A percentile compares a stretch with the other conserved stretches of the same genome.
These are phyloP conservation scores for Pythium sp. DNA, from an alignment of 352 stramenopile genomes.

Conservation along the genomic window DNA sequence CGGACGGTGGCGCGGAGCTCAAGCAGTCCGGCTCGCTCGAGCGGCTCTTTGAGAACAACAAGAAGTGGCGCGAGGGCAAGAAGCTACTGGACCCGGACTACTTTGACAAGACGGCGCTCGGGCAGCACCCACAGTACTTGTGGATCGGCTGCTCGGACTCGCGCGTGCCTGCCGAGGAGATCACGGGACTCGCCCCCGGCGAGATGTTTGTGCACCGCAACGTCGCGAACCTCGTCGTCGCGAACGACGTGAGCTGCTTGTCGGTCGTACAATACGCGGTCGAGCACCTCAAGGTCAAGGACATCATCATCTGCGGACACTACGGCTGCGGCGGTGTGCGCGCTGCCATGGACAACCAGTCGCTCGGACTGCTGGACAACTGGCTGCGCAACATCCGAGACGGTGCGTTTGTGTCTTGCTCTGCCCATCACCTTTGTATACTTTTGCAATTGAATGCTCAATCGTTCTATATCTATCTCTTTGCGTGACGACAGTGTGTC, in stretches of 20 bases:
- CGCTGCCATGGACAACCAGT: conserved; percentile 45
- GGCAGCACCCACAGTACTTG: conserved; percentile 87
- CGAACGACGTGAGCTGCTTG: conserved; percentile 68
- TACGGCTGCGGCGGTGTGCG: conserved; percentile 87
- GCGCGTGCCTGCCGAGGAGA: conserved; percentile 84
- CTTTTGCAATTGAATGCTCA: background rate
- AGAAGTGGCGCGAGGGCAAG: conserved; percentile 75
- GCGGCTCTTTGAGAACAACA: conserved; percentile 42
- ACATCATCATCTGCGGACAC: conserved; percentile 89
- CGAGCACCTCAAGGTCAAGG: conserved; percentile 73
- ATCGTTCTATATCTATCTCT: background rate
- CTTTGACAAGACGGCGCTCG: conserved; percentile 70
- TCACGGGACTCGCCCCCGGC: conserved; percentile 78
- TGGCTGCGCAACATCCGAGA: conserved; percentile 75
- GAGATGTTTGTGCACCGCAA: conserved; percentile 92
- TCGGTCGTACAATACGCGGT: conserved; percentile 77
- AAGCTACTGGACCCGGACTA: conserved; percentile 67
- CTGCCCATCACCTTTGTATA: background rate
- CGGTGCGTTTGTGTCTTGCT: conserved; percentile 7
- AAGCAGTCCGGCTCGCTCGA: conserved; percentile 3
- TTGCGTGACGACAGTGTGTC: conserved; percentile 52
- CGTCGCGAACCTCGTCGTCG: conserved; percentile 76
- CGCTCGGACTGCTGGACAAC: conserved; percentile 52
- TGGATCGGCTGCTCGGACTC: conserved; percentile 91
- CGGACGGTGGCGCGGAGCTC: conserved; percentile 7